Evolutionary conservation across 129 eudicot species (phyloP), one percentile per base, ranked within the genome.

Genomic region (Flaveria trinervia): DNA sequence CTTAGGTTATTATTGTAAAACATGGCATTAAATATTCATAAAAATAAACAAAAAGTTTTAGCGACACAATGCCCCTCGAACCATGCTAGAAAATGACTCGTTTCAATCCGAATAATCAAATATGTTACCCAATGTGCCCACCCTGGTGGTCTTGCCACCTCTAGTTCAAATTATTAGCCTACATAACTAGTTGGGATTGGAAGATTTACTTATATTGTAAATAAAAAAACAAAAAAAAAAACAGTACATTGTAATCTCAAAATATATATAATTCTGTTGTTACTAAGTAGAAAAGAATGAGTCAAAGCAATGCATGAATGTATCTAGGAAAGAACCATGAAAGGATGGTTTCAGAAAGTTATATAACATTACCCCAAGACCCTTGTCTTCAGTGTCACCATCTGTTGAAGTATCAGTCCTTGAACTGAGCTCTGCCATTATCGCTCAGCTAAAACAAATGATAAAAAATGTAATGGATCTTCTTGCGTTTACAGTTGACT

Each of bases 361-460:
- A 61, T 15, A 76, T 28, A 71, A 26, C 17, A 56, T 77, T 65
- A 85, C 85, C 77, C 81, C 79, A 61, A 81, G 33, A 49, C 83
- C 82, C 75, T 82, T 78, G 70, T 83, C 86, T 77, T 80, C 87
- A 46, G 96, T 90, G 69, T 88, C 92, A 9, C 88, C 96, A 65
- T 90, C 96, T 17, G 91, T 88, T 11, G 96, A 86, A 76, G 83
- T 69, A 88, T 85, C 88, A 59, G 93, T 86, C 87, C 83, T 86
- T 52, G 89, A 84, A 78, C 97, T 88, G 82, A 82, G 87, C 20
- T 84, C 87, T 33, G 91, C 91, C 94, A 89, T 89, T 45, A 74
- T 81, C 72, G 65, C 84, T 80, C 79, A 72, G 65, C 56, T 74
- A 77, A 76, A 59, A 60, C 72, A 25, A 77, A 39, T 55, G 20